A percentile compares a stretch with the other conserved stretches of the same genome.
Evolutionary conservation across 164 flowering plant genomes (phyloP).

Genomic region (Nelumbo lutea): DNA sequence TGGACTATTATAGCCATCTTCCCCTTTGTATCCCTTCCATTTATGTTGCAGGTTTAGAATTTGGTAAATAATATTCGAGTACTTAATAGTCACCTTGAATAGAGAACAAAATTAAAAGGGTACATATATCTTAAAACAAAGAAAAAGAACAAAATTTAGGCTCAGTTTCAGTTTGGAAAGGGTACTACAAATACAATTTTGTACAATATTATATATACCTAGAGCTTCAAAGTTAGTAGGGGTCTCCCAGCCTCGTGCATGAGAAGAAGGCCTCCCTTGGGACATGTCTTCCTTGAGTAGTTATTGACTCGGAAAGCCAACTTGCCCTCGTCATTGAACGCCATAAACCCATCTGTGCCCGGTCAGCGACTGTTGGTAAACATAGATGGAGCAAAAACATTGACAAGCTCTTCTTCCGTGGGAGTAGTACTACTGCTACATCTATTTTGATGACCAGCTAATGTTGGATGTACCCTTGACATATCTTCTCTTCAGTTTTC

Average conservation of each 20-base stretch:
- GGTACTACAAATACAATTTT: too few relatives aligned
- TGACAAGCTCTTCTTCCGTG: not conserved
- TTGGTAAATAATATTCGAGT: conserved; percentile 16
- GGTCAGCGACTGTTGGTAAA: conserved; percentile 60
- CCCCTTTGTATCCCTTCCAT: conserved; percentile 54
- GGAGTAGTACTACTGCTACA: not conserved
- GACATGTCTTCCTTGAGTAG: conserved; percentile 36
- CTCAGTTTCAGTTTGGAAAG: too few relatives aligned
- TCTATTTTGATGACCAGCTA: not conserved
- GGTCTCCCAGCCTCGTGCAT: conserved; percentile 62
- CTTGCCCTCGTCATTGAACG: conserved; percentile 38
- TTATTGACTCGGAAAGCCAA: conserved; percentile 58
- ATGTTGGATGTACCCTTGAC: conserved; percentile 37
- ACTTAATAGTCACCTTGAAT: not conserved
- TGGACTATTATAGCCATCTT: conserved; percentile 8
- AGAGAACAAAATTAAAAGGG: not conserved
- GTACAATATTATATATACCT: conserved; percentile 22
- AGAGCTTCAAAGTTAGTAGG: conserved; percentile 42
- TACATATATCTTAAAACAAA: too few relatives aligned
- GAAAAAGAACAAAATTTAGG: too few relatives aligned
- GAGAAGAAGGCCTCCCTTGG: conserved; percentile 36
- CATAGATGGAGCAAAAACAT: conserved; percentile 11
- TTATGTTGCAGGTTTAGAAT: conserved; percentile 42
- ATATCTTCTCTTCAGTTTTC: conserved; percentile 2
- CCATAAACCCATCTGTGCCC: conserved; percentile 66